Conservation (phyloP, 306 rosid species). For the Rosa chinensis region DNA sequence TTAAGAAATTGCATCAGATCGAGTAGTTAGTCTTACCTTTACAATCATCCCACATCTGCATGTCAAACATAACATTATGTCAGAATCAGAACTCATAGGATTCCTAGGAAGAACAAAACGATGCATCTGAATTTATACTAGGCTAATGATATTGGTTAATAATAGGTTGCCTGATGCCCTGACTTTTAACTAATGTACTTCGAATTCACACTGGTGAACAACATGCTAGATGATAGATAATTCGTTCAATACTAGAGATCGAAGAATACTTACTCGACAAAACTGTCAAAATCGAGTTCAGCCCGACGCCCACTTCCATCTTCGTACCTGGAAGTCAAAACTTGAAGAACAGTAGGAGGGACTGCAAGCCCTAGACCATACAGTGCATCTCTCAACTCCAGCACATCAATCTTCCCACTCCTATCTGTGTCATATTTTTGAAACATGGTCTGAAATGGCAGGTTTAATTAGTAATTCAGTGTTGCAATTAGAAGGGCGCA, state of each 20-base stretch:
- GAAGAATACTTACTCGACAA: constrained; percentile 67
- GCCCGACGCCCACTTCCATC: constrained; percentile 55
- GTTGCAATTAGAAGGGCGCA: background rate
- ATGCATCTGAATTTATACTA: background rate
- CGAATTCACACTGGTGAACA: background rate
- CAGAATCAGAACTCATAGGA: constrained; percentile 24
- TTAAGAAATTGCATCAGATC: background rate
- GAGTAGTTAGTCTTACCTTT: constrained; percentile 53
- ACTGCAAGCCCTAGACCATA: constrained; percentile 75
- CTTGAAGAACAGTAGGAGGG: constrained; percentile 72
- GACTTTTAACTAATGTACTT: background rate
- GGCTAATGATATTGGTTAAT: background rate
- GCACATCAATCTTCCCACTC: constrained; percentile 77
- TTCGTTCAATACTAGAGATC: background rate
- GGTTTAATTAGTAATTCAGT: background rate
- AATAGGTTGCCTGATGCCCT: background rate
- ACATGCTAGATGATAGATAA: background rate
- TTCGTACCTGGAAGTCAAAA: constrained; percentile 65
- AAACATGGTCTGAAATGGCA: constrained; percentile 57
- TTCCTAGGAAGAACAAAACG: background rate
- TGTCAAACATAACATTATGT: constrained; percentile 32
- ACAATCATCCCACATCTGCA: constrained; percentile 89
- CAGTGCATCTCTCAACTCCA: constrained; percentile 90
- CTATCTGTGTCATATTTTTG: constrained; percentile 83
- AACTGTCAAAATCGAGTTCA: constrained; percentile 74